phyloP scores from a whole-genome alignment of 306 rosid genomes.

The Erythrophleum fordii region DNA sequence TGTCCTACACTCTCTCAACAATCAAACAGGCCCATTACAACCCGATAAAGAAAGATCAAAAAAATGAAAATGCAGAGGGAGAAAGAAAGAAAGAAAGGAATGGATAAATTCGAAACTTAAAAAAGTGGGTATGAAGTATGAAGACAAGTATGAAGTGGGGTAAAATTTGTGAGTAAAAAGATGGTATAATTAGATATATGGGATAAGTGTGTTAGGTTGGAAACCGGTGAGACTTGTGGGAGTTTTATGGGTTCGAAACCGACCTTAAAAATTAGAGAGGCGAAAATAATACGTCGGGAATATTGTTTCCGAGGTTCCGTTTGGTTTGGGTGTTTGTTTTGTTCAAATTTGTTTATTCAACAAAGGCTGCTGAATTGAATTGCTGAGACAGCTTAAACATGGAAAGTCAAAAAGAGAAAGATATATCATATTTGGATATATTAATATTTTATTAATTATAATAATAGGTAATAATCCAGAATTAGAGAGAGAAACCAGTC shows the following conservation, averaged over 20 bases:
- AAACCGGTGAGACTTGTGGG: conserved; percentile 61
- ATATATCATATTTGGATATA: not conserved
- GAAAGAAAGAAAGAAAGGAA: not conserved
- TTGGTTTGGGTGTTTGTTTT: conserved; percentile 42
- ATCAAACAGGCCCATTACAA: conserved; percentile 42
- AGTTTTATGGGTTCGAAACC: conserved; percentile 53
- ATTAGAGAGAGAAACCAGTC: not conserved
- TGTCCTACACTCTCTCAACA: conserved; percentile 41
- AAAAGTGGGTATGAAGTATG: conserved; percentile 15
- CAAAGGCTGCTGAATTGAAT: conserved; percentile 42
- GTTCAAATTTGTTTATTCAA: conserved; percentile 48
- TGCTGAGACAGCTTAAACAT: conserved; percentile 37
- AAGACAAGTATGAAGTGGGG: not conserved
- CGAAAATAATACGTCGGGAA: conserved; percentile 7
- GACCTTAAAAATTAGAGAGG: conserved; percentile 26
- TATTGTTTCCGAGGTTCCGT: conserved; percentile 45
- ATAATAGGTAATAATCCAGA: not conserved
- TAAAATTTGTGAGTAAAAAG: conserved; percentile 20
- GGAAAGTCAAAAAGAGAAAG: conserved; percentile 56
- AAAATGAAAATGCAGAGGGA: conserved; percentile 7
- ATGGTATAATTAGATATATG: conserved; percentile 25
- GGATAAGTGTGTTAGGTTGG: conserved; percentile 60
- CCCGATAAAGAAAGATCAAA: not conserved
- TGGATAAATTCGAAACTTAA: conserved; percentile 33
- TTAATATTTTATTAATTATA: not conserved